These are phyloP conservation scores for Triticum monococcum DNA, from an alignment of 176 grass and related monocot genomes.

Conservation along the genomic window DNA sequence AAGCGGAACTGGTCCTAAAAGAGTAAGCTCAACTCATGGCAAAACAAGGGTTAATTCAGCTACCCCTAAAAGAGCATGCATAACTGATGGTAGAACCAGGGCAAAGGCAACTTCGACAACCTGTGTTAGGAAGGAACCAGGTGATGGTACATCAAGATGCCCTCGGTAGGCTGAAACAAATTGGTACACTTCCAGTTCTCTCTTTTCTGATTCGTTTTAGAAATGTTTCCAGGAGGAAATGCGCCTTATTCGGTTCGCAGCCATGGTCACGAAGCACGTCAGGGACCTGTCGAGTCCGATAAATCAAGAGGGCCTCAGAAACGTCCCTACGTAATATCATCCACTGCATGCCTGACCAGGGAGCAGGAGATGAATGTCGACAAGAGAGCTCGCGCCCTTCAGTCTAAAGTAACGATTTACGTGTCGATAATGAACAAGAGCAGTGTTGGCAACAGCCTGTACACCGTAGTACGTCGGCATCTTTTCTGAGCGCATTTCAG, in stretches of 20 bases:
- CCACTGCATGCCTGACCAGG: neutral
- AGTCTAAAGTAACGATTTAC: conserved; percentile 6
- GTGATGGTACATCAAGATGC: neutral
- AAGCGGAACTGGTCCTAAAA: neutral
- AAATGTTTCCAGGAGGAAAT: neutral
- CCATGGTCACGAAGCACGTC: neutral
- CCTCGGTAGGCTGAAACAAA: neutral
- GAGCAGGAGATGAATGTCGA: neutral
- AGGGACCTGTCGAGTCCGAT: neutral
- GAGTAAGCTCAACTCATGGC: neutral
- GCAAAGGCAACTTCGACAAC: neutral
- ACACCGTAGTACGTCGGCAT: neutral
- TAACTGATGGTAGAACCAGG: neutral
- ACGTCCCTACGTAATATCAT: neutral
- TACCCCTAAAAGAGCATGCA: neutral
- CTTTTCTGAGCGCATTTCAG: neutral
- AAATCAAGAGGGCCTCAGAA: neutral
- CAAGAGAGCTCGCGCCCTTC: neutral
- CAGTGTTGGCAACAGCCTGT: neutral
- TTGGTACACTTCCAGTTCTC: neutral
- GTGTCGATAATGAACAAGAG: conserved; percentile 16
- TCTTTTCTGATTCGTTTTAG: neutral
- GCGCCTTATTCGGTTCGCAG: neutral
- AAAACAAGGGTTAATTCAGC: neutral
- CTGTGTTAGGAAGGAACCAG: neutral